Conservation (phyloP, 2,329 filamentous ascomycete species). For the Xenoacremonium recifei region DNA sequence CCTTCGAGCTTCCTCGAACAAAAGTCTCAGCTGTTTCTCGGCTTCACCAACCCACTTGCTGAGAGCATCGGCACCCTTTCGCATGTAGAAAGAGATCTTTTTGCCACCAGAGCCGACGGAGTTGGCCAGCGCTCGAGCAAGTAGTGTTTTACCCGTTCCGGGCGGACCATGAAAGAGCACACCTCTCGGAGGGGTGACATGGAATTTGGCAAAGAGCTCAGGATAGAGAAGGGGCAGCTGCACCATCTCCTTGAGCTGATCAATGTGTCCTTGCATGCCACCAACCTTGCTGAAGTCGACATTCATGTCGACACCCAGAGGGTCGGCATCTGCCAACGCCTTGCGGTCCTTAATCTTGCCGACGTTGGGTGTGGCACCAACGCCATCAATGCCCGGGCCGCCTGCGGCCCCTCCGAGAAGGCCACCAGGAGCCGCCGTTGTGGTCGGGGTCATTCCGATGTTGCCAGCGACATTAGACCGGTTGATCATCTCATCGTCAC, state of each 20-base stretch:
- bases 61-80: conserved; percentile 94
- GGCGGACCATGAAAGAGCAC: conserved; percentile 96
- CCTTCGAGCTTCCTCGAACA: conserved; percentile 94
- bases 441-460: conserved; percentile 57
- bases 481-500: conserved; percentile 82
- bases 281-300: conserved; percentile 95
- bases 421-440: conserved; percentile 46
- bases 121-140: conserved; percentile 88
- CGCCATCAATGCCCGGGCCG: conserved; percentile 42
- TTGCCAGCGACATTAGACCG: conserved; percentile 58
- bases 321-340: conserved; percentile 88
- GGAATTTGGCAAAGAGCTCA: conserved; percentile 86
- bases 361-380: conserved; percentile 68
- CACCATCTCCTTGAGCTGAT: conserved; percentile 98
- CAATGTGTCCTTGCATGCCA: conserved; percentile 88
- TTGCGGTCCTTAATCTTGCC: conserved; percentile 94
- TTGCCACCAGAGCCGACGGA: conserved; percentile 84
- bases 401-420: conserved; percentile 42
- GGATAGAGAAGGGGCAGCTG: conserved; percentile 91
- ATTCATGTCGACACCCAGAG: conserved; percentile 86
- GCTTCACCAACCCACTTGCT: conserved; percentile 99
- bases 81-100: conserved; percentile 99
- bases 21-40: conserved; percentile 85
- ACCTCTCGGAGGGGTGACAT: conserved; percentile 90
- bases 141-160: conserved; percentile 95